These are phyloP conservation scores for Diaporthe capsici DNA, from an alignment of 2,329 filamentous ascomycete species.

Conservation along the genomic window DNA sequence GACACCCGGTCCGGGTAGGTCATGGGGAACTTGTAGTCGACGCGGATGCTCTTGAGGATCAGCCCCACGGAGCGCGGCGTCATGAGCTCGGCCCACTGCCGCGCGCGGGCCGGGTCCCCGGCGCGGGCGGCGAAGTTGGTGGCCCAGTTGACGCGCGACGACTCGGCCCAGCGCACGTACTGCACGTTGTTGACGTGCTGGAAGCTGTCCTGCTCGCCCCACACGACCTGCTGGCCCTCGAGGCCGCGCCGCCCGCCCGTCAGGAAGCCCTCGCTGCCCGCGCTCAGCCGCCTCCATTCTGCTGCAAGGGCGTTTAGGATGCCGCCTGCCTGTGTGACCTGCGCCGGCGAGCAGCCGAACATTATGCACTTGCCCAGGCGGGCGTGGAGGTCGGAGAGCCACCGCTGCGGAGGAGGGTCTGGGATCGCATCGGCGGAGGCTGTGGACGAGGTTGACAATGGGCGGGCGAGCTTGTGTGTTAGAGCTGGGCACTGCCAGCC, in stretches of 20 bases:
- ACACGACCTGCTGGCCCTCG: constrained; percentile 77
- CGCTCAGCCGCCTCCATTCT: constrained; percentile 81
- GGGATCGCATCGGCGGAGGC: background rate
- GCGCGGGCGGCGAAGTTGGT: constrained; percentile 75
- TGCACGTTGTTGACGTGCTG: constrained; percentile 90
- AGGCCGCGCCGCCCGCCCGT: constrained; percentile 74
- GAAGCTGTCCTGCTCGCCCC: constrained; percentile 85
- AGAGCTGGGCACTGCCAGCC: constrained; percentile 28
- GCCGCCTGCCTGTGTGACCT: constrained; percentile 69
- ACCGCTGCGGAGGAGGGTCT: constrained; percentile 65
- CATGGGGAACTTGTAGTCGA: constrained; percentile 89
- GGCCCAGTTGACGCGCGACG: constrained; percentile 83
- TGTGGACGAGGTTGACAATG: constrained; percentile 18
- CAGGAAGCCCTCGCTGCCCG: constrained; percentile 82
- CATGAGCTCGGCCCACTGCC: constrained; percentile 79
- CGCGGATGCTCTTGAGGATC: constrained; percentile 84
- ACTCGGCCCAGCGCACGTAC: constrained; percentile 88
- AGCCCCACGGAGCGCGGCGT: constrained; percentile 77
- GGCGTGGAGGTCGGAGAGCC: constrained; percentile 77
- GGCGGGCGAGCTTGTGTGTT: constrained; percentile 9
- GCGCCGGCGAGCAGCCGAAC: constrained; percentile 75
- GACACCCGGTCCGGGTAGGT: constrained; percentile 86
- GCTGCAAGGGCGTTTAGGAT: constrained; percentile 72
- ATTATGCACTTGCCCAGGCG: constrained; percentile 82
- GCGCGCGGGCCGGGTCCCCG: constrained; percentile 71